phyloP scores from a whole-genome alignment of 1,284 basidiomycete genomes.

The Trichosporon coremiiforme region DNA sequence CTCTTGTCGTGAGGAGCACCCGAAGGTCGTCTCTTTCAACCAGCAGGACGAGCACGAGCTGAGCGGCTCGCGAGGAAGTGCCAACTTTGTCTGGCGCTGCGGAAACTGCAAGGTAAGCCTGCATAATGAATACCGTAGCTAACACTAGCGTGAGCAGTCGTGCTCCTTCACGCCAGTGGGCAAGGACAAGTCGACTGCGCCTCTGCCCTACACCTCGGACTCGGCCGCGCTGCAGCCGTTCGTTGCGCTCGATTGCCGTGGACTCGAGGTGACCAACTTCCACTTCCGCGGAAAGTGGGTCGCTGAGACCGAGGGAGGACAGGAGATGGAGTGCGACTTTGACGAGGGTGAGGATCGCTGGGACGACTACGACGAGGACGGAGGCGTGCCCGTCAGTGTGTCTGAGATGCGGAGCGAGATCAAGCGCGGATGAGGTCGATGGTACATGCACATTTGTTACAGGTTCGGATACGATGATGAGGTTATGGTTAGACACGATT shows the following conservation, averaged over 20 bases:
- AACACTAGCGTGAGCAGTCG: slow-evolving; percentile 53
- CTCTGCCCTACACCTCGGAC: slow-evolving; percentile 42
- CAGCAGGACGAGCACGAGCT: slow-evolving; percentile 51
- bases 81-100: slow-evolving; percentile 56
- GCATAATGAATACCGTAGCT: not conserved
- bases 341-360: slow-evolving; percentile 54
- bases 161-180: slow-evolving; percentile 49
- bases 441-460: slow-evolving; percentile 17
- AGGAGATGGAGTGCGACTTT: slow-evolving; percentile 51
- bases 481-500: slow-evolving; percentile 10
- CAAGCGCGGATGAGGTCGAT: slow-evolving; percentile 29
- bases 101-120: slow-evolving; percentile 52
- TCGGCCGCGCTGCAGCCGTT: slow-evolving; percentile 41
- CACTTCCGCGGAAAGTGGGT: slow-evolving; percentile 48
- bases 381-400: slow-evolving; percentile 45
- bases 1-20: slow-evolving; percentile 52
- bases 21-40: slow-evolving; percentile 54
- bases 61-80: slow-evolving; percentile 52
- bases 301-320: slow-evolving; percentile 37
- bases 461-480: not conserved
- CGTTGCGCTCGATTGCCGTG: slow-evolving; percentile 55
- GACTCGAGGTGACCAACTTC: slow-evolving; percentile 54
- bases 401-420: slow-evolving; percentile 49
- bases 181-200: slow-evolving; percentile 42
- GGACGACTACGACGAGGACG: slow-evolving; percentile 57